Evolutionary conservation across 2,329 filamentous ascomycete genomes (phyloP).

Genomic region (Plenodomus biglobosus): DNA sequence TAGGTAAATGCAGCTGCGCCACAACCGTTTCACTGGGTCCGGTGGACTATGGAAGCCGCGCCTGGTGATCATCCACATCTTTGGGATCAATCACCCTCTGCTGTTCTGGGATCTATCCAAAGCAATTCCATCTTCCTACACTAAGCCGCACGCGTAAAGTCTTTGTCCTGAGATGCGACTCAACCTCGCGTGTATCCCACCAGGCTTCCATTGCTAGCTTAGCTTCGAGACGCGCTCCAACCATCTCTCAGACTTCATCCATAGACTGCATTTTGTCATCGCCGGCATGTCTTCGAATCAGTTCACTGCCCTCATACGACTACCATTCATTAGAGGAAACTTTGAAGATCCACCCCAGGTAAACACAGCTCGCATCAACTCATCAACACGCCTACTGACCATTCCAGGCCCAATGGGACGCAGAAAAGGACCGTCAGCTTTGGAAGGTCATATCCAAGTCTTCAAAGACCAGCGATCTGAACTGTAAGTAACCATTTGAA

Average conservation of each 20-base stretch:
- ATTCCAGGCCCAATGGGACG: constrained; percentile 81
- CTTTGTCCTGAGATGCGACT: constrained; percentile 2
- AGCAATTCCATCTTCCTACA: neutral
- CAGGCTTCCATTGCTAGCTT: constrained; percentile 10
- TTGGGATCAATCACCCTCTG: neutral
- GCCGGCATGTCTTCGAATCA: constrained; percentile 37
- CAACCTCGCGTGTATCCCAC: neutral
- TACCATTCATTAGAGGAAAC: constrained; percentile 83
- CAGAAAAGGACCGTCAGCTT: constrained; percentile 79
- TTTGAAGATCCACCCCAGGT: constrained; percentile 91
- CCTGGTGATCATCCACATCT: neutral
- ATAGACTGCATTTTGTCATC: neutral
- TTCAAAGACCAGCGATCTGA: constrained; percentile 75
- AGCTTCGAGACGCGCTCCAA: constrained; percentile 3
- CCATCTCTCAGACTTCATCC: neutral
- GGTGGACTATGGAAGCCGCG: neutral
- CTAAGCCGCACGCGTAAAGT: neutral
- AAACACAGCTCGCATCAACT: constrained; percentile 37
- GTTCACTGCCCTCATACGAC: constrained; percentile 77
- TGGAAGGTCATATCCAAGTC: constrained; percentile 88
- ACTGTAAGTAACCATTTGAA: constrained; percentile 63
- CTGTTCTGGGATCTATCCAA: too few species aligned
- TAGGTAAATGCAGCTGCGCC: neutral
- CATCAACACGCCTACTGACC: constrained; percentile 8
- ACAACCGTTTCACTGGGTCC: neutral